Evolutionary conservation across 345 rosid species (phyloP), one percentile per base, ranked within the genome.

Genomic region (Crucihimalaya himalaica): DNA sequence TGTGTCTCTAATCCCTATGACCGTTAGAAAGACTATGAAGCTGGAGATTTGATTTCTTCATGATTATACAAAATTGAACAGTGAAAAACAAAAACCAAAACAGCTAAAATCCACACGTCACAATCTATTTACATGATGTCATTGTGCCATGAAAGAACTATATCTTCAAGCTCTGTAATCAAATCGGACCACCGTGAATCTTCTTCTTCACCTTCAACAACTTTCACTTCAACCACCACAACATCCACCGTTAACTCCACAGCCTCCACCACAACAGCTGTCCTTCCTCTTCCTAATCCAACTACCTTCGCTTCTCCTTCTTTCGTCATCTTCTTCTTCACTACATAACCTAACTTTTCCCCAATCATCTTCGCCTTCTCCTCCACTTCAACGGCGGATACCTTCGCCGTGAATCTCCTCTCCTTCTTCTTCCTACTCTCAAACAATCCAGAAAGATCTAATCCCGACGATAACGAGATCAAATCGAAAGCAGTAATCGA

Each of bases 401-500:
- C 89, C 45, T 14, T 76, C 1, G 97, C 84, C 0, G 93, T 81
- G 76, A 89, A 94, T 63, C 97, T 82, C 84, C 73, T 85, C 16
- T 84, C 91, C 15, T 58, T 83, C 82, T 70, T 89, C 63, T 63
- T 77, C 12, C 37, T 70, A 14, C 5, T 68, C 81, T 89, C 90
- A 37, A 94, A 89, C 58, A 94, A 78, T 18, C 98, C 89, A 0
- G 98, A 91, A 40, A 91, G 78, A 77, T 94, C 85, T 64, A 94
- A 57, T 12, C 96, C 98, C 0, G 95, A 84, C 0, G 97, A 91
- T 34, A 87, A 19, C 2, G 97, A 88, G 51, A 94, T 94, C 28
- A 94, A 63, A 66, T 91, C 95, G 15, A 91, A 94, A 5, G 98
- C 98, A 4, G 85, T 91, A 3, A 86, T 60, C 35, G 72, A 55